phyloP scores from a whole-genome alignment of 1,139 yeast species.

The Lodderomyces metapsilosis region DNA sequence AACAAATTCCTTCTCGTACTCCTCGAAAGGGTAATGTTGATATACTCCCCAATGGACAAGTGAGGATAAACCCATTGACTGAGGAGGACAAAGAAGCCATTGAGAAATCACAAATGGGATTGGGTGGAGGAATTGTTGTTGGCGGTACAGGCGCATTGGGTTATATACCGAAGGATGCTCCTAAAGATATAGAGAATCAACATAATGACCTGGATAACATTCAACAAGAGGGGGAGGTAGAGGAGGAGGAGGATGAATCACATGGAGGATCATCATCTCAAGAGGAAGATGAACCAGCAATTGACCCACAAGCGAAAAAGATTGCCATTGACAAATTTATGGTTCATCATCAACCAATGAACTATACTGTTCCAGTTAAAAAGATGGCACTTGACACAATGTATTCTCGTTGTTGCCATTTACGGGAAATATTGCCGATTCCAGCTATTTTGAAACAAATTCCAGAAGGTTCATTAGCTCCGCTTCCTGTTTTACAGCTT shows the following conservation, averaged over 20 bases:
- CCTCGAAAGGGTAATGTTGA: conserved; percentile 77
- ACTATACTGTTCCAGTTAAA: conserved; percentile 36
- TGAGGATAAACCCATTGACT: conserved; percentile 58
- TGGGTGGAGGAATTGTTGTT: conserved; percentile 73
- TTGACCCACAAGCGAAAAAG: conserved; percentile 40
- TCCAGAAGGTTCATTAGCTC: conserved; percentile 67
- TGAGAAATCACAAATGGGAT: conserved; percentile 47
- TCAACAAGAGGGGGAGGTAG: no score
- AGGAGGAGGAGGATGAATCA: conserved; percentile 14
- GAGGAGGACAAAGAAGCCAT: conserved; percentile 54
- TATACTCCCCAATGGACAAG: conserved; percentile 55
- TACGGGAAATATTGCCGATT: conserved; percentile 70
- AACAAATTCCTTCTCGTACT: conserved; percentile 61
- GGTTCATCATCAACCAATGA: conserved; percentile 27
- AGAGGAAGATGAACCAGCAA: conserved; percentile 39
- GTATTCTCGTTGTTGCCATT: conserved; percentile 75
- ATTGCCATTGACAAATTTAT: conserved; percentile 52
- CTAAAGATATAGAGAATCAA: conserved; percentile 11
- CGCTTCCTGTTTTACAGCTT: conserved; percentile 61
- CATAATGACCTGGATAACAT: conserved; percentile 12
- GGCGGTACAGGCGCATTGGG: conserved; percentile 74
- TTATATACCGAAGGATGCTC: conserved; percentile 23
- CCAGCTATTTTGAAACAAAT: conserved; percentile 76
- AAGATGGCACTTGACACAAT: conserved; percentile 59
- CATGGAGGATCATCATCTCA: conserved; percentile 18